phyloP scores from a whole-genome alignment of 2,329 filamentous ascomycete genomes.

The Sphaerostilbella broomeana region DNA sequence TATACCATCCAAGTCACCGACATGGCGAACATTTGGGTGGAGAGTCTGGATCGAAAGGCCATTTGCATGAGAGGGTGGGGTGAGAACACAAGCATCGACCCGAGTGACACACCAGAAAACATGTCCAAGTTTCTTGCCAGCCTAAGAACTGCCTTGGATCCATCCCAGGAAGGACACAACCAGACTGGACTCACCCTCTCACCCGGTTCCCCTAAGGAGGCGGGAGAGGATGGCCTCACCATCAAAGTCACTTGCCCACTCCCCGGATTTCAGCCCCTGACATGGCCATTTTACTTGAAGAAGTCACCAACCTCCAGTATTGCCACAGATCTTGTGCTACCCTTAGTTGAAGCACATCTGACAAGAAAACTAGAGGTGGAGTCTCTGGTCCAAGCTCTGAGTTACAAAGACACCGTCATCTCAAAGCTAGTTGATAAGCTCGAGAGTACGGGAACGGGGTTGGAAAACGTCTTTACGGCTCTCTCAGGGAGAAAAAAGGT shows the following conservation, averaged over 20 bases:
- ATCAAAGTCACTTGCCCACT: constrained; percentile 54
- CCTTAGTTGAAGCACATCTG: constrained; percentile 43
- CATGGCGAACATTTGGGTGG: constrained; percentile 65
- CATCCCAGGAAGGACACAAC: constrained; percentile 35
- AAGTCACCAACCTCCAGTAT: constrained; percentile 38
- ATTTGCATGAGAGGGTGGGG: constrained; percentile 57
- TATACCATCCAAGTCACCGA: constrained; percentile 66
- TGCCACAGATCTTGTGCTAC: constrained; percentile 44
- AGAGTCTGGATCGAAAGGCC: constrained; percentile 53
- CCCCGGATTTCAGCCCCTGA: constrained; percentile 56
- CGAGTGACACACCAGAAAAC: constrained; percentile 61
- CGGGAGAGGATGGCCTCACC: constrained; percentile 36
- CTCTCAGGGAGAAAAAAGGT: constrained; percentile 43
- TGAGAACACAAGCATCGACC: constrained; percentile 65
- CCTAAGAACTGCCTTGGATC: constrained; percentile 47
- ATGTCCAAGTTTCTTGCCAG: constrained; percentile 61
- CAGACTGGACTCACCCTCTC: constrained; percentile 40
- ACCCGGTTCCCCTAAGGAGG: constrained; percentile 25
- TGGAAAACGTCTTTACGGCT: constrained; percentile 48
- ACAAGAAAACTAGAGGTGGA: constrained; percentile 34
- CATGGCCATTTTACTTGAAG: constrained; percentile 57
- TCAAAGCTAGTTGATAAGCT: constrained; percentile 48
- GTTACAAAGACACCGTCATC: constrained; percentile 47
- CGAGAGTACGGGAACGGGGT: constrained; percentile 42
- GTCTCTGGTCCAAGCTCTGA: constrained; percentile 36